A percentile compares a stretch with the other conserved stretches of the same genome.
Conservation (phyloP, 2,329 filamentous ascomycete genomes). For the Fusarium cyanostomum region DNA sequence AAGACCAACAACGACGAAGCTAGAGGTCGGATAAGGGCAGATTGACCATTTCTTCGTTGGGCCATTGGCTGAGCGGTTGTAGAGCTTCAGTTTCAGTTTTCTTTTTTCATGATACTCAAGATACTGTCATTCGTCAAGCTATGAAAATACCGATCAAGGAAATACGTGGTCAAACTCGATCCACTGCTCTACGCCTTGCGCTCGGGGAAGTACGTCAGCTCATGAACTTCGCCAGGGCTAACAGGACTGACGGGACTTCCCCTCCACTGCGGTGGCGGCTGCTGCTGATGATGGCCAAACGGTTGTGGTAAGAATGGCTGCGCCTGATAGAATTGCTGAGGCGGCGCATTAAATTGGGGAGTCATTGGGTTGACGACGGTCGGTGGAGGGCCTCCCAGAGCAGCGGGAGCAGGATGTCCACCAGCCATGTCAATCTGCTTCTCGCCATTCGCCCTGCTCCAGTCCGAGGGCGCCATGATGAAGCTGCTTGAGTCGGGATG, state of each 20-base stretch:
- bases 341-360: background rate
- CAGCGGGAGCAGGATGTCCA: background rate
- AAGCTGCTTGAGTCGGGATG: constrained; percentile 26
- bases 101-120: constrained; percentile 4
- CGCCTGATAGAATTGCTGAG: background rate
- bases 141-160: background rate
- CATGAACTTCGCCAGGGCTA: background rate
- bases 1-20: constrained; percentile 7
- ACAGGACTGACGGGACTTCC: background rate
- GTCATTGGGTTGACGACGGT: background rate
- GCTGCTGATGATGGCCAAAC: background rate
- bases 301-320: constrained; percentile 1
- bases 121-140: constrained; percentile 1
- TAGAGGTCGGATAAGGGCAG: too few relatives aligned
- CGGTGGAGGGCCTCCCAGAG: background rate
- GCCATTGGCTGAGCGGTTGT: too few relatives aligned
- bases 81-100: background rate
- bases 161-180: background rate
- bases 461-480: constrained; percentile 17
- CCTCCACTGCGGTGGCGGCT: constrained; percentile 1
- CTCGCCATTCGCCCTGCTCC: constrained; percentile 23
- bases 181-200: background rate
- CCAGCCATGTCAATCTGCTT: constrained; percentile 18
- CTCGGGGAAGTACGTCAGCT: constrained; percentile 3
- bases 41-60: background rate